Evolutionary conservation across 129 eudicot genomes (phyloP), one percentile per base, ranked within the genome.

Genomic region (Arctium lappa): DNA sequence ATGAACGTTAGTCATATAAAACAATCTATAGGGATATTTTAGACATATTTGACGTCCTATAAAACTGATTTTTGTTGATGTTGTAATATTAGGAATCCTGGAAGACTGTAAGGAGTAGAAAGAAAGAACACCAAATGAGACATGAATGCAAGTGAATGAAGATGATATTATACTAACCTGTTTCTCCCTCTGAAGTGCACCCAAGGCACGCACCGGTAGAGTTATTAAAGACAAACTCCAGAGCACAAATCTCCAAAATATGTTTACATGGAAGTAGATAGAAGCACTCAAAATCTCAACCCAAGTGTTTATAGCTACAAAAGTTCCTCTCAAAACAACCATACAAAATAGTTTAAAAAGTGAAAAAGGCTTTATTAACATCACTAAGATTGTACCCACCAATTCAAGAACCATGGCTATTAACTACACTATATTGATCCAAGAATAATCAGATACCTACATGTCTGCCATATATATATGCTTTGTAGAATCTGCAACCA

Each of bases 141-240:
- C 33, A 36, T 62, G 12, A 11, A 22, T 39, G 31, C 15, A 78
- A 37, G 48, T 33, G 29, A n/a, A 71, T 18, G 50, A 77, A 29
- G 62, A 37, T 1, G 18, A 69, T 34, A 13, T 2, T 42, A 60
- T 60, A 82, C 86, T 88, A 32, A 94, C 97, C 97, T 72, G 80
- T 81, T 86, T 87, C 60, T 91, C 92, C 81, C 92, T 89, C 22
- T 80, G 90, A 15, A 94, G 79, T 22, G 97, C 98, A 74, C 62
- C 81, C 76, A 89, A 48, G 78, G 91, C 89, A 66, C 94, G 91
- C 6, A 79, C 75, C 3, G 97, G 97, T 33, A 92, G 89, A 75
- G 97, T 80, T 62, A 90, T 9, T 2, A 89, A 22, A 80, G 90
- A 82, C 18, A 86, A 77, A 16, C 78, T 77, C 93, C 90, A 89